Percentiles rank a stretch among this genome's conserved stretches.
Conservation (phyloP, 2,329 filamentous ascomycete species). For the Daldinia sp. region DNA sequence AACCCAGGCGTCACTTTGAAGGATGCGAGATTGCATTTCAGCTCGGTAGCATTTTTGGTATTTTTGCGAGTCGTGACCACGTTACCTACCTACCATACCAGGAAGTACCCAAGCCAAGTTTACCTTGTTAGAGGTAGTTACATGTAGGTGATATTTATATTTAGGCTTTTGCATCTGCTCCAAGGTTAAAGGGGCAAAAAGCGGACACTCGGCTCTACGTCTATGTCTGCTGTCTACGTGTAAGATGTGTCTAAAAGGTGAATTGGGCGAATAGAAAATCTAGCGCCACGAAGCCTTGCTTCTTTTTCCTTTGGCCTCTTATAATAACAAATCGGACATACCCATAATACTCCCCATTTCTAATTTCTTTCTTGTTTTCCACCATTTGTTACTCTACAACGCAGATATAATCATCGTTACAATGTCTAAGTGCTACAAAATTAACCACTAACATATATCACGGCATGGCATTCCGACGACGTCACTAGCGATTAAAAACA, state of each 20-base stretch:
- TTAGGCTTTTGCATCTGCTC: constrained; percentile 13
- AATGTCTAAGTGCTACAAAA: background rate
- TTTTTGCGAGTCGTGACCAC: too few species aligned
- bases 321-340: too few species aligned
- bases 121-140: too few species aligned
- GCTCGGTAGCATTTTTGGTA: background rate
- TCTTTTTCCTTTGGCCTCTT: background rate
- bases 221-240: background rate
- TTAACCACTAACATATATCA: background rate
- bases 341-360: background rate
- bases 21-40: constrained; percentile 26
- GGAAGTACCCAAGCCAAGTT: too few species aligned
- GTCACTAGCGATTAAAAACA: background rate
- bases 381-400: background rate
- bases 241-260: too few species aligned
- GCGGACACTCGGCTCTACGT: too few species aligned
- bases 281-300: constrained; percentile 11
- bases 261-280: constrained; percentile 8
- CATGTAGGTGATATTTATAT: constrained; percentile 14
- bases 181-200: constrained; percentile 9
- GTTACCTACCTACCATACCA: too few species aligned
- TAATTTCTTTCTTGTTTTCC: too few species aligned
- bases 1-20: constrained; percentile 7
- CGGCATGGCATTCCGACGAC: too few species aligned
- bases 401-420: background rate